Evolutionary conservation across 192 early-diverging fungal genomes (phyloP), one percentile per base, ranked within the genome.

Genomic region (Bifiguratus adelaidae): DNA sequence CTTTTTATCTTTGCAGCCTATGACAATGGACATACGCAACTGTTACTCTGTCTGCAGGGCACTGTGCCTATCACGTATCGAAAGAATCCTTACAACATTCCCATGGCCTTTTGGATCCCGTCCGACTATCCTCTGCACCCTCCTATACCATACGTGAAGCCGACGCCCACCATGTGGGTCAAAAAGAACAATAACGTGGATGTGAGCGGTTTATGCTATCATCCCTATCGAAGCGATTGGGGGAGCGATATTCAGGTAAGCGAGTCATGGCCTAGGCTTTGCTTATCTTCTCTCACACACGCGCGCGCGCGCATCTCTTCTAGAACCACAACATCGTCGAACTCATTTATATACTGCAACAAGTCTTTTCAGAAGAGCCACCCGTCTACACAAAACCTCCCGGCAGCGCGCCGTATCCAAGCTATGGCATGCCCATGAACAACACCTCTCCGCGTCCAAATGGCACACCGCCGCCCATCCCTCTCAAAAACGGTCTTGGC

Each of bases 61-160:
- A 94, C 91, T 0, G 53, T 95, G 5, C 90, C 90, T 2, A 88
- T 97, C 26, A 73, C 75, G 12, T 97, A 85, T 54, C 77, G 80
- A 34, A 80, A 78, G 2, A 67, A 60, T 1, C 73, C 80, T 25
- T 95, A 94, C 67, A 94, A 97, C 59, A 94, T 97, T 37, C 94
- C 92, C 1, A 74, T 97, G 3, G 82, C 79, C 8, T 71, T 91
- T 26, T 95, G 88, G 89, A 62, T 94, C 11, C 92, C 92, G 32
- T 74, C 73, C 22, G 68, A 65, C 27, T 97, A 92, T 54, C 94
- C 94, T 5, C 57, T 66, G 33, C 60, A 75, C 41, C 74, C 90
- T 22, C 92, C 94, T 15, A 70, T 90, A 47, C 74, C 74, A 2
- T 89, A 84, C 55, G 94, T 97, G 22, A 84, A 75, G 16, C 94